Base-by-base conservation (phyloP, 345 rosid species). In the Populus simonii region DNA sequence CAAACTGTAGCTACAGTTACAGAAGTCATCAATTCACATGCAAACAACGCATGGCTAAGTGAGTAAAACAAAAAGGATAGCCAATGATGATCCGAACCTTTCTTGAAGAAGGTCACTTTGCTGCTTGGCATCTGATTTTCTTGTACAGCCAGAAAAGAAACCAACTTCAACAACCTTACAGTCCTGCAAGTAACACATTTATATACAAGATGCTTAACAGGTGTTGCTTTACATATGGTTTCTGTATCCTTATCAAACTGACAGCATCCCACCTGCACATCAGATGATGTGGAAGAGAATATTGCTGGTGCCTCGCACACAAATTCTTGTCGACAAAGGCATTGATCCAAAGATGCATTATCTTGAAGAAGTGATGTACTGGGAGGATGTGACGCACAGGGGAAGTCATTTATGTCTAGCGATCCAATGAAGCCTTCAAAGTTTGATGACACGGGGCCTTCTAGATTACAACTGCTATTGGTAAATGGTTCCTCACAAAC, bases 11-110 rank as follows among this genome's bases (percentile, higher is more conserved):
- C 68, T 23, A n/a, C n/a, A 43, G 1, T 63, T 62, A 62, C 20
- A 59, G 38, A 9, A 66, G 33, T 62, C 18, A 17, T 27, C 43
- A 74, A 74, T 29, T 63, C 13, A 61, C 55, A 76, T 23, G 23
- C 33, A 15, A 31, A 33, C 41, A 11, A 27, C 29, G 33, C 12
- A 66, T 39, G 47, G 51, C 17, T n/a, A 66, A 20, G n/a, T 25
- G 25, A 57, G 53, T 51, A 69, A 25, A 20, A 75, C 41, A 41
- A 23, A 17, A 38, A 76, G 3, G 12, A 43, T 33, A 33, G 57
- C 55, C 66, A 35, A 22, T 18, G 22, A 72, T 43, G 66, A 76
- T 41, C 73, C 75, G 3, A 38, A 95, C 99, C 99, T 92, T 84
- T 90, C 93, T 80, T 76, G 87, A 75, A 70, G 81, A 83, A 70